Base-by-base conservation (phyloP, 768 basidiomycete species). In the Ephemerocybe angulata region DNA sequence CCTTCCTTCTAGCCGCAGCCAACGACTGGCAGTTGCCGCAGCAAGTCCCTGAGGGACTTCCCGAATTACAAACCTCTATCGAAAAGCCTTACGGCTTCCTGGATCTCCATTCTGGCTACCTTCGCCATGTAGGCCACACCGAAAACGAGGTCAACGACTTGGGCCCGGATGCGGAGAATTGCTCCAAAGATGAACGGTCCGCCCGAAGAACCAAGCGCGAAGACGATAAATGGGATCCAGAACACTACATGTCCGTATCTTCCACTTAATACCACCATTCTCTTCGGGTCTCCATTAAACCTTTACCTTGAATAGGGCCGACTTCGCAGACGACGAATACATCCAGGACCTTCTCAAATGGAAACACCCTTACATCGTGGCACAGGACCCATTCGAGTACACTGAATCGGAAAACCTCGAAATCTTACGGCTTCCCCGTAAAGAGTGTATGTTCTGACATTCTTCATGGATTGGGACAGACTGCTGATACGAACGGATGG, bases 61-160 rank as follows among this genome's bases (percentile, higher is more conserved):
- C 75, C 12, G 62, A 63, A 7, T 54, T 83, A 27, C 72, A 76
- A 37, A 66, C 75, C 1, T 75, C 76, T 11, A 47, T 68, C 7
- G 72, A 76, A 54, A 80, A 75, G 44, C 77, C 70, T 10, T 94
- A 94, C 59, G 92, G 91, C 4, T 93, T 94, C 68, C 68, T 93
- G 58, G 76, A 88, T 67, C 74, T 82, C 65, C 78, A 93, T 65
- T 81, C 81, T 2, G 88, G 88, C 7, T 91, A 89, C 64, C 88
- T 93, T 63, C 74, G 69, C 53, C 85, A 91, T 67, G 84, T 85
- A 8, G 70, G 72, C n/a, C 81, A 90, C 60, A 80, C 80, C 2
- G 88, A 87, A 64, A 92, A 93, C 63, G 91, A 93, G 63, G 75
- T 91, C 11, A 89, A 92, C 63, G 90, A 91, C 63, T 76, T 93